Evolutionary conservation across 805 yeast genomes (phyloP), one percentile per base, ranked within the genome.

Genomic region (Saccharomycopsis sp.): DNA sequence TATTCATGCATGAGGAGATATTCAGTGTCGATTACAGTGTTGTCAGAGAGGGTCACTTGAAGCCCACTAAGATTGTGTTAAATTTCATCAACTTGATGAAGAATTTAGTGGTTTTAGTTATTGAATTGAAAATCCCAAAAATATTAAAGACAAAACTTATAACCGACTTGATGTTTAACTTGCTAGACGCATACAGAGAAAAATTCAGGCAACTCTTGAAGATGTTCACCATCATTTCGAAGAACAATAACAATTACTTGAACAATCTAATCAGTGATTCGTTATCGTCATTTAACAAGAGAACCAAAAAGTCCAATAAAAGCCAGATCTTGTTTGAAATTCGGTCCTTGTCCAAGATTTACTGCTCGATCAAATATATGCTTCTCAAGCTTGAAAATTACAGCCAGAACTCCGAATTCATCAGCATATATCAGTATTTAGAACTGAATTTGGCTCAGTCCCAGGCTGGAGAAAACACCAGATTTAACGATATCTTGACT

Each of bases 41-140:
- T 41, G 62, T 59, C 42, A 56, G 54, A 22, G n/a, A 50, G 8
- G 53, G 15, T 35, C 25, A 52, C 25, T 44, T 59, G 23, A 59
- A 59, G 42, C 62, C 62, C 15, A 59, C 62, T 2, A 59, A 59
- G n/a, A 55, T 57, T 17, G 50, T 55, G 1, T n/a, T 56, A 15
- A 59, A 41, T 54, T 57, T 59, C 29, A 20, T 50, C 7, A 59
- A 35, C 53, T 57, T 59, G 54, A 12, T 59, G 47, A 59, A 57
- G 25, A 59, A 59, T 55, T 50, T 59, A 41, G 44, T 57, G 20
- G 62, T 2, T 56, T 59, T 15, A 1, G 49, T 59, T 22, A 14
- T 56, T 47, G 44, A 19, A 14, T 57, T 59, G 49, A 53, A 44
- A 24, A 52, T 59, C 14, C 60, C 62, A 7, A 29, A 15, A 23